These are phyloP conservation scores for Paramarasmius palmivorus DNA, from an alignment of 1,284 basidiomycete genomes.

Conservation along the genomic window DNA sequence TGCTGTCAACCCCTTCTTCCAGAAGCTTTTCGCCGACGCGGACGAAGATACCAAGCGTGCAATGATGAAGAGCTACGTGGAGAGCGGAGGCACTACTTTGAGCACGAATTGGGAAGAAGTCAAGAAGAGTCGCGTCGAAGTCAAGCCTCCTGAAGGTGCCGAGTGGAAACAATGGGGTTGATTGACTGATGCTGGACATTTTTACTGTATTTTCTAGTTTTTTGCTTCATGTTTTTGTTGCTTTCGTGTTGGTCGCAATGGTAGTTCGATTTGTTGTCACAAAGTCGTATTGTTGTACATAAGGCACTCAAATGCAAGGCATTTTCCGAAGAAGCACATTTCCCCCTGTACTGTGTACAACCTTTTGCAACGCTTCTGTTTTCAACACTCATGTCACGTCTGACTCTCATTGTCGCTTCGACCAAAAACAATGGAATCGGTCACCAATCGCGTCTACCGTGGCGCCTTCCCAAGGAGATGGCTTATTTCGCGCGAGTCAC, in stretches of 20 bases:
- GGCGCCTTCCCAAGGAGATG: slow-evolving; percentile 90
- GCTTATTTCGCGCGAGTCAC: slow-evolving; percentile 90
- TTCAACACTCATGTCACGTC: slow-evolving; percentile 46
- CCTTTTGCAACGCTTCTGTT: neutral
- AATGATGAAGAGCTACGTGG: slow-evolving; percentile 95
- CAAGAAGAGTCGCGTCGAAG: slow-evolving; percentile 61
- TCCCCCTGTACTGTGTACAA: neutral
- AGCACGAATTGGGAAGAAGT: slow-evolving; percentile 95
- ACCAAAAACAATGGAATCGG: slow-evolving; percentile 91
- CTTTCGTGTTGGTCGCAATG: neutral
- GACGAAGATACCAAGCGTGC: slow-evolving; percentile 88
- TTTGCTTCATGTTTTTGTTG: neutral
- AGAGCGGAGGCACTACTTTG: slow-evolving; percentile 89
- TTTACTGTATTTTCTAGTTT: neutral
- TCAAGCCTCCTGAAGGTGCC: slow-evolving; percentile 81
- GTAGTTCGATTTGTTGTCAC: neutral
- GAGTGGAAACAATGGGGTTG: slow-evolving; percentile 80
- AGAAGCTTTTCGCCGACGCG: slow-evolving; percentile 82
- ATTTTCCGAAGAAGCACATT: neutral
- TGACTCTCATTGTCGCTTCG: slow-evolving; percentile 94
- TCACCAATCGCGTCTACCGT: slow-evolving; percentile 75
- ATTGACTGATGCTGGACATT: slow-evolving; percentile 9
- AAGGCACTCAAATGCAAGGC: neutral
- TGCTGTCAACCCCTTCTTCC: slow-evolving; percentile 78
- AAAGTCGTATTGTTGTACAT: neutral